phyloP scores from a whole-genome alignment of 768 basidiomycete species.

The Pholiota conissans region DNA sequence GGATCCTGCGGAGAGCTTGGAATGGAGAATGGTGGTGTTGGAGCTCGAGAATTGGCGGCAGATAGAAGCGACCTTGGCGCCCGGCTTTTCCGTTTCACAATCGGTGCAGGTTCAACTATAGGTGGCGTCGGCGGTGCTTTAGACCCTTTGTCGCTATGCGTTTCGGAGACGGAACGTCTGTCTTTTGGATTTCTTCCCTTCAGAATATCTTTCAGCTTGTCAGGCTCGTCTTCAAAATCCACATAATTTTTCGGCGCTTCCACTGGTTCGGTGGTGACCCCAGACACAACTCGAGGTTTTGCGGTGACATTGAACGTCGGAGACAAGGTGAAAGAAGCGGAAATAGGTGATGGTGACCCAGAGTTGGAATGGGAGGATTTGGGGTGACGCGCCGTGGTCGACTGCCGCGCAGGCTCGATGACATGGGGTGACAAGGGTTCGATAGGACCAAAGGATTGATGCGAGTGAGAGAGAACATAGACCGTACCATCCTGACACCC shows the following conservation, averaged over 20 bases:
- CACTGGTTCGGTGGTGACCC: slow-evolving; percentile 64
- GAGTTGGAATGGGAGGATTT: slow-evolving; percentile 28
- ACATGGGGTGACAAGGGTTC: slow-evolving; percentile 8
- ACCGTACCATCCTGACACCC: slow-evolving; percentile 46
- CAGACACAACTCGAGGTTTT: slow-evolving; percentile 69
- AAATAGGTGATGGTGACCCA: slow-evolving; percentile 41
- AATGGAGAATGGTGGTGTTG: slow-evolving; percentile 36
- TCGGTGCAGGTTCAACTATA: slow-evolving; percentile 20
- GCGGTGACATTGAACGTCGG: slow-evolving; percentile 54
- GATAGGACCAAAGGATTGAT: slow-evolving; percentile 5
- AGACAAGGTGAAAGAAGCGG: slow-evolving; percentile 26
- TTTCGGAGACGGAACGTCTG: slow-evolving; percentile 24
- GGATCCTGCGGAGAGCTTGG: slow-evolving; percentile 37
- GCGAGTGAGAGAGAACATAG: slow-evolving; percentile 36
- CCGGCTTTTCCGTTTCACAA: slow-evolving; percentile 30
- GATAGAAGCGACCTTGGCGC: slow-evolving; percentile 44
- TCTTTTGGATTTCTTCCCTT: slow-evolving; percentile 52
- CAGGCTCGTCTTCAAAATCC: slow-evolving; percentile 81
- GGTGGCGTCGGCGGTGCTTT: slow-evolving; percentile 27
- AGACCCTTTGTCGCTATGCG: slow-evolving; percentile 18
- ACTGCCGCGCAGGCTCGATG: slow-evolving; percentile 18
- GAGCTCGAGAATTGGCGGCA: slow-evolving; percentile 42
- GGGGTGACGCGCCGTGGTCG: slow-evolving; percentile 13
- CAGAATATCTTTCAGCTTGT: slow-evolving; percentile 72
- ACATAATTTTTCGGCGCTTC: slow-evolving; percentile 80